Base-by-base conservation (phyloP, 2,329 filamentous ascomycete species). In the Clonostachys rosea region DNA sequence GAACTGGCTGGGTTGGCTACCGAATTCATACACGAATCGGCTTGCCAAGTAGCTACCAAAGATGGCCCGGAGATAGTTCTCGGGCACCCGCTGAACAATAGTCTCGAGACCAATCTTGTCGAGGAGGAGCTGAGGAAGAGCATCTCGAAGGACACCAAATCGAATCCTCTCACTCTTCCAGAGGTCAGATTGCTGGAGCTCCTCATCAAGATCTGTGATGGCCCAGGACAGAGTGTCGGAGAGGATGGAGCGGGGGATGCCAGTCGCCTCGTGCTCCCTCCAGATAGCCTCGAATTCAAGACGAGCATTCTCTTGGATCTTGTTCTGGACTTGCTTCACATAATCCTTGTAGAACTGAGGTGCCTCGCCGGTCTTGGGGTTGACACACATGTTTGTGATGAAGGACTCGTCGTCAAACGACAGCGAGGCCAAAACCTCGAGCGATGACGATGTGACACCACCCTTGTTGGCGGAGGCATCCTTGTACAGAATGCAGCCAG, bases 381-480 rank as follows among this genome's bases (percentile, higher is more conserved):
- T 83, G 53, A 94, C 81, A 69, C 94, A 99, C 94, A 99, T 99
- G 76, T 99, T 85, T 68, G 91, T 77, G 45, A 87, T 79, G 71
- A 99, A 99, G 54, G 85, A 83, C 48, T 82, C 74, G 55, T 99
- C 94, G 59, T 99, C 89, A 62, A 99, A 97, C 39, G 91, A 94
- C 48, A 99, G 78, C 13, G 91, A 94, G 8, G 94, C 94, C 20
- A 99, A 81, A 6, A 99, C 94, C 62, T 99, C 94, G 34, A 97
- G 84, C 1, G 94, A 97, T 0, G 94, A 97, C 1, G 91, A 96
- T 1, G 94, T 99, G 42, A 99, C 94, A 65, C 94, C 94, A 54
- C 94, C 94, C 78, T 99, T 99, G 81, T 99, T 99, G 48, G 92
- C 91, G 36, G 90, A 96, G 6, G 94, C 94, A 67, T 99, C 94